Evolutionary conservation across 2,329 filamentous ascomycete genomes (phyloP), one percentile per base, ranked within the genome.

Genomic region (Stachybotrys chartarum): DNA sequence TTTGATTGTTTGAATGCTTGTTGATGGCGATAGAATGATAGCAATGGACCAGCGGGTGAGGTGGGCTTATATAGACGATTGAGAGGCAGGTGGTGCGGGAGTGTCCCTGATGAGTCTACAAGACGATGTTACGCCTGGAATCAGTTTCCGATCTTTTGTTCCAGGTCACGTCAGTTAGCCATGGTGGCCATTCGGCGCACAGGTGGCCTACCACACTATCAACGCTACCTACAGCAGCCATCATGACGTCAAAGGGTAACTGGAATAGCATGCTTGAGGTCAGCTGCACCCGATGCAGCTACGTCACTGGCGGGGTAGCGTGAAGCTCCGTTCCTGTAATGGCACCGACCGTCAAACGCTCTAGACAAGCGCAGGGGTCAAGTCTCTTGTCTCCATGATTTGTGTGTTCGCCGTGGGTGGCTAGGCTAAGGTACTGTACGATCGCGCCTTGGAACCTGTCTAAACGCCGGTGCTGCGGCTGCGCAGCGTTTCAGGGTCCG

Each of bases 1-100:
- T 54, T 50, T 63, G 52, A 30, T 61, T 58, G 52, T 56, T 47
- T 59, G 52, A 50, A 47, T 56, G 51, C 52, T 60, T 55, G 45
- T 56, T 54, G 54, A 52, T 47, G 50, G 54, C 62, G 58, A 58
- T 60, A 47, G 24, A 50, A n/a, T 58, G 4, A 5, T 4, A 10
- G 31, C 17, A 7, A 18, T 18, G 31, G 24, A 45, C 31, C 30
- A n/a, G 32, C 32, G 50, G 24, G 44, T 6, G 35, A 42, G n/a
- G 16, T n/a, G 16, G 50, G 17, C 7, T 42, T 52, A 52, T 52
- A 52, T 52, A 52, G 50, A 52, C 32, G 17, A 52, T 24, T 47
- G 35, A 42, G 35, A 42, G 35, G 35, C 35, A 42, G 14, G 5
- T 10, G 35, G 35, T 42, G 35, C 8, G 35, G 5, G 35, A 42